Evolutionary conservation across 1,139 yeast genomes (phyloP), one percentile per base, ranked within the genome.

Genomic region (Taiozyma sp.): DNA sequence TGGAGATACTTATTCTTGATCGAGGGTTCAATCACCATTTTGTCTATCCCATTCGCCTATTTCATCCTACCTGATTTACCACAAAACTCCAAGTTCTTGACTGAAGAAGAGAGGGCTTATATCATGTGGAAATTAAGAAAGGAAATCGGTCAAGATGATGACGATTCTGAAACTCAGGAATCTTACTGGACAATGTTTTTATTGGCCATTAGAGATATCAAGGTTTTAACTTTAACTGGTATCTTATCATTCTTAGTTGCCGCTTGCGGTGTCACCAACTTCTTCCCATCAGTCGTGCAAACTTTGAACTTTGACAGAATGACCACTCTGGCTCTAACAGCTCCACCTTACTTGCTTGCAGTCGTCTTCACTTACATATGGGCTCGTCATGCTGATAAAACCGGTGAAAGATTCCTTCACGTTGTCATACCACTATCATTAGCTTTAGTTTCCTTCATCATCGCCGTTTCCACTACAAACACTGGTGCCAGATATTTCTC

Each of bases 401-500:
- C 80, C 1, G 81, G 82, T 28, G 85, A 80, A 63, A 67, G 85
- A 59, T 77, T 74, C 61, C 76, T 70, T 65, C 85, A 80, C 56
- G 76, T 77, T 42, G 67, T 72, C 4, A 54, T 67, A 13, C 83
- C 85, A 19, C 63, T 80, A 50, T 43, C 68, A 6, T 53, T 77
- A 6, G 66, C 84, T 0, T 62, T 80, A 56, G 59, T 71, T 4
- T 73, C 83, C 0, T 80, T 79, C 58, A 74, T 80, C 50, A 79
- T 80, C 42, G 73, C 82, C 0, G 81, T 77, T 13, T 67, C 84
- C 2, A 77, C 83, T 1, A 65, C 76, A 51, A 77, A 79, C 58
- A 76, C 79, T 2, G 85, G 80, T 6, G 83, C 84, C 3, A 69
- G 85, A 53, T 80, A 80, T 57, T 78, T 79, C 54, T 77, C 84